These are phyloP conservation scores for Mycena amicta DNA, from an alignment of 768 basidiomycete species.

Conservation along the genomic window DNA sequence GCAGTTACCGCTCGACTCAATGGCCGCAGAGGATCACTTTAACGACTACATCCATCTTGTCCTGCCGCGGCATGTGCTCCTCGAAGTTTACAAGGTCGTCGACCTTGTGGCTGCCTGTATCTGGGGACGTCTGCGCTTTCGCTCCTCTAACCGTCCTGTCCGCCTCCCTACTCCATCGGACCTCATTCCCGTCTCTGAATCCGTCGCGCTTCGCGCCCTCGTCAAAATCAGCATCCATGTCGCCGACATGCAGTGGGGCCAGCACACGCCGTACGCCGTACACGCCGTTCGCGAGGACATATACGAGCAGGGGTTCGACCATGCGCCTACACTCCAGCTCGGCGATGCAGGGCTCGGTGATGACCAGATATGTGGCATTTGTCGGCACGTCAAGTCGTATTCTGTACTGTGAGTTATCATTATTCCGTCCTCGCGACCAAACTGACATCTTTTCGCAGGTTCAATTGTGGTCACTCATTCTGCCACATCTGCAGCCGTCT, in stretches of 20 bases:
- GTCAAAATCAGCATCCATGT: neutral
- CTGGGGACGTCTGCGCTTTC: neutral
- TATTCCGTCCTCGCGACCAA: neutral
- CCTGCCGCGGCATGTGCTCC: neutral
- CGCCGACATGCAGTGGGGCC: neutral
- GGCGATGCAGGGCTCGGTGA: neutral
- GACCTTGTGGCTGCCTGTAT: neutral
- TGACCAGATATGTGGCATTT: neutral
- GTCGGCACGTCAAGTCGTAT: neutral
- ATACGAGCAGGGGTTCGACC: neutral
- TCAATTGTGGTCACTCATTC: neutral
- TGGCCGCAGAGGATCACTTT: no score
- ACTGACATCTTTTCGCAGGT: neutral
- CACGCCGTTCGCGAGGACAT: neutral
- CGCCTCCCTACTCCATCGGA: neutral
- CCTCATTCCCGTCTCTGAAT: neutral
- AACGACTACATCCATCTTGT: neutral
- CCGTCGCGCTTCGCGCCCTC: neutral
- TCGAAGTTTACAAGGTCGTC: neutral
- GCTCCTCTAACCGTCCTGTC: neutral
- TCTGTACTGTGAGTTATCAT: neutral
- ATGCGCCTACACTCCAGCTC: neutral
- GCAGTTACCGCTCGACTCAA: neutral
- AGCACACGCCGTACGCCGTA: neutral
- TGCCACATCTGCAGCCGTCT: neutral